These are phyloP conservation scores for Niebla homalea DNA, from an alignment of 495 filamentous ascomycete species.

Conservation along the genomic window DNA sequence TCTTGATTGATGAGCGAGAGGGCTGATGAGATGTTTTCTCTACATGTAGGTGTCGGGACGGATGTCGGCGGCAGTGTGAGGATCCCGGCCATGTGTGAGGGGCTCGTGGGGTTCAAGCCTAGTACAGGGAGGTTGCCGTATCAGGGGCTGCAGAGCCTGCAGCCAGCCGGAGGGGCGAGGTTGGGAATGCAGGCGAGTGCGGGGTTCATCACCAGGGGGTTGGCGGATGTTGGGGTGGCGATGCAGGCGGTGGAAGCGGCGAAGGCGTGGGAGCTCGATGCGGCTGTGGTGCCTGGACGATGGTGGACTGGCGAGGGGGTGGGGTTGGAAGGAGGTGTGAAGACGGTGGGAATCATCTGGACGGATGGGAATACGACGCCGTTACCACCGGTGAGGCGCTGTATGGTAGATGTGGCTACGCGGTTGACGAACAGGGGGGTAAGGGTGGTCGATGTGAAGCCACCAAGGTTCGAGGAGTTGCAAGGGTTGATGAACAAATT, in stretches of 20 bases:
- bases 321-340: slow-evolving; percentile 3
- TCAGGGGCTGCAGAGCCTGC: slow-evolving; percentile 32
- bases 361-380: slow-evolving; percentile 45
- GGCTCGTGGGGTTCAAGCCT: slow-evolving; percentile 47
- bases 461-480: slow-evolving; percentile 36
- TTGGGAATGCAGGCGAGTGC: slow-evolving; percentile 34
- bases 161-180: slow-evolving; percentile 25
- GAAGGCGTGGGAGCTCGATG: slow-evolving; percentile 35
- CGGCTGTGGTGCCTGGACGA: slow-evolving; percentile 28
- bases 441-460: slow-evolving; percentile 40
- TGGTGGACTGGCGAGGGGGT: slow-evolving; percentile 25
- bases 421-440: slow-evolving; percentile 32
- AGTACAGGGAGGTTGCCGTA: slow-evolving; percentile 42
- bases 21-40: too few species aligned
- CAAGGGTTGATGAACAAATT: slow-evolving; percentile 42
- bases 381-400: slow-evolving; percentile 40
- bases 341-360: slow-evolving; percentile 41
- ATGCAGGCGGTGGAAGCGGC: slow-evolving; percentile 38
- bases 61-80: slow-evolving; percentile 52
- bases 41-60: slow-evolving; percentile 36
- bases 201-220: slow-evolving; percentile 34
- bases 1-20: too few species aligned
- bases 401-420: slow-evolving; percentile 39
- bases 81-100: slow-evolving; percentile 46
- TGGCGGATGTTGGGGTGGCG: slow-evolving; percentile 34